Conservation (phyloP, 2,329 filamentous ascomycete species). For the Xylariaceae sp. region DNA sequence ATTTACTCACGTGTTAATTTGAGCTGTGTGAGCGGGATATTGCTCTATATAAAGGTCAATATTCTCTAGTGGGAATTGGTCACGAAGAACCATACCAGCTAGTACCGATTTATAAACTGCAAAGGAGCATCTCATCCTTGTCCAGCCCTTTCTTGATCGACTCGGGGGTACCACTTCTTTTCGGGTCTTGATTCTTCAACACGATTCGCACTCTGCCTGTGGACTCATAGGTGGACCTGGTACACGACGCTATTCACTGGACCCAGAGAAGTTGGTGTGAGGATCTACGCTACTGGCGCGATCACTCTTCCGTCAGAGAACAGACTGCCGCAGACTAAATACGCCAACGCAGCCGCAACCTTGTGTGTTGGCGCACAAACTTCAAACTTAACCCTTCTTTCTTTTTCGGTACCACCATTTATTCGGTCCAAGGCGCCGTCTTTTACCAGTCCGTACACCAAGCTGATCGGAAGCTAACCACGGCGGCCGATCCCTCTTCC, state of each 20-base stretch:
- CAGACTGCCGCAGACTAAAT: constrained; percentile 37
- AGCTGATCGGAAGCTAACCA: constrained; percentile 33
- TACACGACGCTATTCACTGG: constrained; percentile 29
- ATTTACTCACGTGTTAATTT: too few relatives aligned
- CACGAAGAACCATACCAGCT: background rate
- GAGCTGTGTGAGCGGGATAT: too few relatives aligned
- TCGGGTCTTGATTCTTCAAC: constrained; percentile 25
- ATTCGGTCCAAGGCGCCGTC: constrained; percentile 28
- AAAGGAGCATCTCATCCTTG: constrained; percentile 26
- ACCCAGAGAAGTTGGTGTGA: constrained; percentile 24
- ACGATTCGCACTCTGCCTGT: constrained; percentile 23
- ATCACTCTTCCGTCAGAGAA: constrained; percentile 30
- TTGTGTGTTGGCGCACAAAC: constrained; percentile 19
- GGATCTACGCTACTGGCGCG: constrained; percentile 33
- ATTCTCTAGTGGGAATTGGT: constrained; percentile 8
- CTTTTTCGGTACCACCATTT: constrained; percentile 27
- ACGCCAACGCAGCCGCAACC: constrained; percentile 36
- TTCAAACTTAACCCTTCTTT: constrained; percentile 31
- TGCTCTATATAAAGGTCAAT: background rate
- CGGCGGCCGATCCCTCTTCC: constrained; percentile 27
- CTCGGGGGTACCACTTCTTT: constrained; percentile 21
- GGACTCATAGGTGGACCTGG: constrained; percentile 25
- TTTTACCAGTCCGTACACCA: constrained; percentile 14
- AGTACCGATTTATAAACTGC: constrained; percentile 20
- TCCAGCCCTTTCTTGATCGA: constrained; percentile 21